Evolutionary conservation across 352 stramenopile species (phyloP).

Genomic region (Paralagenidium karlingii): DNA sequence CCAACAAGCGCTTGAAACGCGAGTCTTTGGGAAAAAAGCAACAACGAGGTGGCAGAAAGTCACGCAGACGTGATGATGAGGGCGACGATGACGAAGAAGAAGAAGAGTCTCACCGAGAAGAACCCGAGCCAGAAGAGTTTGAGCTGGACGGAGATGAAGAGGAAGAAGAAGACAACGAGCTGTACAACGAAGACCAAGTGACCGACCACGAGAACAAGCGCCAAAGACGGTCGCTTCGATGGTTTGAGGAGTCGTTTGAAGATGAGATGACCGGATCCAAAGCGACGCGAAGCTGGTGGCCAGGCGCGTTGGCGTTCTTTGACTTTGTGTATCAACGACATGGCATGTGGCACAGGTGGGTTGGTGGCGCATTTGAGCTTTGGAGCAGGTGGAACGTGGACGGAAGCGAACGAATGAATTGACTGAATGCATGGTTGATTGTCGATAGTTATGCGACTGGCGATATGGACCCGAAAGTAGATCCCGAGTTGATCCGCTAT

Average conservation of each 20-base stretch:
- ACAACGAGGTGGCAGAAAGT: conserved; percentile 8
- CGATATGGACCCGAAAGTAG: conserved; percentile 52
- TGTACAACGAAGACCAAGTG: too few relatives aligned
- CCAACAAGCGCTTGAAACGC: too few relatives aligned
- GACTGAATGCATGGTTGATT: background rate
- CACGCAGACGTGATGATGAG: conserved; percentile 14
- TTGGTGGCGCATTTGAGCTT: background rate
- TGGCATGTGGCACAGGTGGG: conserved; percentile 66
- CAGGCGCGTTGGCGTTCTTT: conserved; percentile 68
- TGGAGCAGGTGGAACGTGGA: background rate
- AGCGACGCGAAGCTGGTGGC: conserved; percentile 78
- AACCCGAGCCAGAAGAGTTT: background rate
- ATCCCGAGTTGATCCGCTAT: conserved; percentile 59
- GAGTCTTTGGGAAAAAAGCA: background rate
- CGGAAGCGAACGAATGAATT: background rate
- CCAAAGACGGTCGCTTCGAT: too few relatives aligned
- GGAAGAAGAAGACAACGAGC: too few relatives aligned
- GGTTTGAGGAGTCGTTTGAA: too few relatives aligned
- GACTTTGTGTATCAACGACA: conserved; percentile 80
- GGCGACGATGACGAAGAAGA: background rate
- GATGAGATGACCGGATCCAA: too few relatives aligned
- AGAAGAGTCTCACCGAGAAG: conserved; percentile 10
- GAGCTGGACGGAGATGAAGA: too few relatives aligned
- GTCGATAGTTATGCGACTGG: conserved; percentile 47
- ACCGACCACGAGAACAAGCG: too few relatives aligned